Conservation (phyloP, 2,329 filamentous ascomycete genomes). For the Sarocladium oryzae region DNA sequence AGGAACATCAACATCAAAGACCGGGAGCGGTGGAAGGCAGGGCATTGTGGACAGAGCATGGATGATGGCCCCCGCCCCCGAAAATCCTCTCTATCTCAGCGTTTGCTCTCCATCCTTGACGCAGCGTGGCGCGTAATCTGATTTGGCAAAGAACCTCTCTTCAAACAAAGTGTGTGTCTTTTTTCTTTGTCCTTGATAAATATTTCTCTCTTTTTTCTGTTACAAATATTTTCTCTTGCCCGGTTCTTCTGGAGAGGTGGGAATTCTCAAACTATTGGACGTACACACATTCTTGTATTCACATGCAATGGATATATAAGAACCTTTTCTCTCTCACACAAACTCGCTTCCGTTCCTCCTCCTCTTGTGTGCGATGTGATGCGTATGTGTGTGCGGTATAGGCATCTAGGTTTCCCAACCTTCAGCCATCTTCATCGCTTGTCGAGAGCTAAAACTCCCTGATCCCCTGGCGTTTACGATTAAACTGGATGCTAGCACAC, state of each 20-base stretch:
- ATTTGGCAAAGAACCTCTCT: conserved; percentile 1
- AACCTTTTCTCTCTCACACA: background rate
- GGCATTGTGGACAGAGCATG: background rate
- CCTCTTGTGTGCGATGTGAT: background rate
- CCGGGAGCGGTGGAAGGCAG: background rate
- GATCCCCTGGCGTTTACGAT: too few relatives aligned
- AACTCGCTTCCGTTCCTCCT: background rate
- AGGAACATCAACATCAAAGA: background rate
- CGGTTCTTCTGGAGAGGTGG: background rate
- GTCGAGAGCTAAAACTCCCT: too few relatives aligned
- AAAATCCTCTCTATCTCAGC: background rate
- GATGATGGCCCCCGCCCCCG: too few relatives aligned
- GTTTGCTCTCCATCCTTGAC: conserved; percentile 6
- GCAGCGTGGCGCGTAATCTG: conserved; percentile 8
- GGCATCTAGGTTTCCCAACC: too few relatives aligned
- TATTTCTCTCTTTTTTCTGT: background rate
- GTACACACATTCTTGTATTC: conserved; percentile 1
- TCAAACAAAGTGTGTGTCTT: background rate
- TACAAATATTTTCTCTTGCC: background rate
- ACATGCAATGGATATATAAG: conserved; percentile 6
- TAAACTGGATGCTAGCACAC: too few relatives aligned
- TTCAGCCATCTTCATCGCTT: too few relatives aligned
- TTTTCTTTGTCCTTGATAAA: background rate
- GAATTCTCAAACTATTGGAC: background rate
- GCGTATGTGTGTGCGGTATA: too few relatives aligned